Base-by-base conservation (phyloP, 1,284 basidiomycete genomes). In the Chondrostereum purpureum region DNA sequence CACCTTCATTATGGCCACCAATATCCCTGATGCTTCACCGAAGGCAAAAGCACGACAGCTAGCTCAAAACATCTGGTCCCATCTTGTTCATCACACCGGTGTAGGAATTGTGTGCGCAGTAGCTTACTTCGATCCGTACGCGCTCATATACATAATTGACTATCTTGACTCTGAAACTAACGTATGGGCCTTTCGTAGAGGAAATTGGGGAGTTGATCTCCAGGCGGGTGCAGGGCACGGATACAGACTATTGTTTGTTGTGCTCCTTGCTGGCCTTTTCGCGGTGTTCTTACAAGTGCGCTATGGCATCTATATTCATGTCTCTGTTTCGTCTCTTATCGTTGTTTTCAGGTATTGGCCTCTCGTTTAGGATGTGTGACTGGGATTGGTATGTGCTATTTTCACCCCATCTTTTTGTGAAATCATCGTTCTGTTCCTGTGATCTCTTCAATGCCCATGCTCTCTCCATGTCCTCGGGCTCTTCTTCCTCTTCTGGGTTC, bases 191-290 rank as follows among this genome's bases (percentile, higher is more conserved):
- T 42, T 14, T 12, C 42, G 6, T 49, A 83, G 80, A 11, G 83
- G 83, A 23, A 86, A 86, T 56, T 88, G 85, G 84, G 78, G 78
- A 6, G 83, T 86, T 12, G 84, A 87, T 60, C 64, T 88, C 14
- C 76, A 82, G 58, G 84, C 84, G 5, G 88, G 87, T 8, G 81
- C 84, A 4, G 57, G 66, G 39, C 81, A 70, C 56, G 84, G 85
- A 1, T 89, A 88, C 68, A 80, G 82, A 53, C 75, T 95, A 23
- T 74, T 82, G 83, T 93, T 94, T 58, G 75, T 95, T 41, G 83
- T 96, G 10, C 73, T 96, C 2, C 59, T 95, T 13, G 77, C 92
- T 0, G 89, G 90, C 14, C 55, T 93, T n/a, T 83, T 91, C 45
- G 92, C 90, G 8, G 78, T 87, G 1, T 75, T 87, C 46, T 70